phyloP scores from a whole-genome alignment of 352 stramenopile genomes.

The Globisporangium lucens region DNA sequence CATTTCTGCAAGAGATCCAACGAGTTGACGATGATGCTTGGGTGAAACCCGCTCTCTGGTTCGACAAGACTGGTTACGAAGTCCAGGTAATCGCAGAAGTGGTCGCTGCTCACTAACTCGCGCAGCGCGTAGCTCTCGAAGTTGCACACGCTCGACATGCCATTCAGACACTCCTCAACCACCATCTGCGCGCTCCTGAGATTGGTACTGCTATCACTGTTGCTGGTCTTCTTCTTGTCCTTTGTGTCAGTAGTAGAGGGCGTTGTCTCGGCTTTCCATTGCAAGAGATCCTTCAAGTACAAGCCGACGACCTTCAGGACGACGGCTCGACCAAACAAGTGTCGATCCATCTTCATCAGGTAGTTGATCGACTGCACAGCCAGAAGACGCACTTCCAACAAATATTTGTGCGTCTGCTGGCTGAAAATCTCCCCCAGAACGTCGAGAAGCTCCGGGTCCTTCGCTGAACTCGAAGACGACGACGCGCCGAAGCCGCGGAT shows the following conservation, averaged over 20 bases:
- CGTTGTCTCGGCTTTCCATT: constrained; percentile 22
- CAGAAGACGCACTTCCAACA: constrained; percentile 48
- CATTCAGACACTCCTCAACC: constrained; percentile 78
- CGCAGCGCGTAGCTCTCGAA: constrained; percentile 52
- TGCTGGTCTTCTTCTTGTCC: neutral
- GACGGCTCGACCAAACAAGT: constrained; percentile 47
- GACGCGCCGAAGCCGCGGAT: constrained; percentile 48
- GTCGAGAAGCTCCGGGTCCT: constrained; percentile 58
- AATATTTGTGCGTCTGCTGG: constrained; percentile 32
- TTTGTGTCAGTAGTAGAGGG: neutral
- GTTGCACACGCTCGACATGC: constrained; percentile 61
- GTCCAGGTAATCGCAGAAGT: constrained; percentile 52
- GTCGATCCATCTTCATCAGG: constrained; percentile 77
- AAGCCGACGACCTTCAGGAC: constrained; percentile 45
- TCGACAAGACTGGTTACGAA: constrained; percentile 45
- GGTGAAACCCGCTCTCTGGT: constrained; percentile 40
- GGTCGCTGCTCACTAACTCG: constrained; percentile 35
- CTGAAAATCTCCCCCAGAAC: constrained; percentile 54
- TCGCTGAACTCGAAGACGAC: constrained; percentile 27
- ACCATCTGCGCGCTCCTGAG: constrained; percentile 53
- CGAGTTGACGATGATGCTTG: constrained; percentile 58
- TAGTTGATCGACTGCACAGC: constrained; percentile 85
- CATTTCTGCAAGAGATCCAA: constrained; percentile 73
- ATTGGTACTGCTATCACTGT: neutral
- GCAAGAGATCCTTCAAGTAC: constrained; percentile 50